phyloP scores from a whole-genome alignment of 495 filamentous ascomycete species.

The Bathelium albidoporum region DNA sequence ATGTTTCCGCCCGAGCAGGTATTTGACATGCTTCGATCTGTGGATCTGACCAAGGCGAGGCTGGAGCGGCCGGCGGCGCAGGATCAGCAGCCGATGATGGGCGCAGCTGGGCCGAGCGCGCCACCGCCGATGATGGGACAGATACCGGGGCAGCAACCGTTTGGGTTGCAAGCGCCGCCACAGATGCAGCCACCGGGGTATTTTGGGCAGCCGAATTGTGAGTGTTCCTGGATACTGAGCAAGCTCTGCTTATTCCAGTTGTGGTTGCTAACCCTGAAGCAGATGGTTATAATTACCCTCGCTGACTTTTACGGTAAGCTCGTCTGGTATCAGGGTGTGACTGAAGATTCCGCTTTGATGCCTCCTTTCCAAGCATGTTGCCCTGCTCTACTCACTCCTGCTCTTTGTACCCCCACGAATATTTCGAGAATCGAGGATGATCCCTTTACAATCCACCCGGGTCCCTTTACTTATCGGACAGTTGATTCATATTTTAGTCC shows the following conservation, averaged over 20 bases:
- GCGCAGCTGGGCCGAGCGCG: too few species aligned
- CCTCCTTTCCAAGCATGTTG: too few species aligned
- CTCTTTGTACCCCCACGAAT: too few species aligned
- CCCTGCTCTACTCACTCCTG: too few species aligned
- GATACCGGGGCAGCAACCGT: neutral
- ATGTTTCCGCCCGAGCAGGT: conserved; percentile 60
- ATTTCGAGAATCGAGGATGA: too few species aligned
- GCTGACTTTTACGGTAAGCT: neutral
- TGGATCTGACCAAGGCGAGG: conserved; percentile 33
- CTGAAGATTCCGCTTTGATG: neutral
- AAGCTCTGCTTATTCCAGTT: neutral
- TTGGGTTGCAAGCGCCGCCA: neutral
- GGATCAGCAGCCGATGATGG: too few species aligned
- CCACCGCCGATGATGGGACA: neutral
- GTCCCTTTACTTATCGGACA: too few species aligned
- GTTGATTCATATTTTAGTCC: neutral
- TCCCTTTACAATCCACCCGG: too few species aligned
- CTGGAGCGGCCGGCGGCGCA: neutral
- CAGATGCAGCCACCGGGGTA: neutral
- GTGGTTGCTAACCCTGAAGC: neutral
- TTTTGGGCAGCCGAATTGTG: neutral
- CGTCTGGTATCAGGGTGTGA: neutral
- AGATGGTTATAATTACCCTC: conserved; percentile 2
- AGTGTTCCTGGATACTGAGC: neutral
- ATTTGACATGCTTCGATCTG: conserved; percentile 60